Conservation (phyloP, 1,284 basidiomycete species). For the Salmacisia buchloeana region DNA sequence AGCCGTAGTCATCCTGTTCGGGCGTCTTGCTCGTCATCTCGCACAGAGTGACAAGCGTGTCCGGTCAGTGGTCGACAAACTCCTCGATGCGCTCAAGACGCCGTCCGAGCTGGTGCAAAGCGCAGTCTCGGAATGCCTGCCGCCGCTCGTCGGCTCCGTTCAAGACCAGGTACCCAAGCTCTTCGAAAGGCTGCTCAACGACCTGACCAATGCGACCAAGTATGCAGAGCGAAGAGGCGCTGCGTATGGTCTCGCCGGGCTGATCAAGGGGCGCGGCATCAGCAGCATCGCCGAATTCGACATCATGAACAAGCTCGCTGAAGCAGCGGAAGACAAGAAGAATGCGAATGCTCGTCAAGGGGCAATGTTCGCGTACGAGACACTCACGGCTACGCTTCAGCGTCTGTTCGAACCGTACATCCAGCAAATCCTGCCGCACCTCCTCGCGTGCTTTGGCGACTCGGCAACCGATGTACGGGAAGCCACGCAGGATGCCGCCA, state of each 20-base stretch:
- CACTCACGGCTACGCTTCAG: slow-evolving; percentile 74
- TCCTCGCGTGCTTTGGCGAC: slow-evolving; percentile 87
- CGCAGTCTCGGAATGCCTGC: slow-evolving; percentile 83
- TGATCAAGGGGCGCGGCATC: slow-evolving; percentile 84
- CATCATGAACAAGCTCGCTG: slow-evolving; percentile 68
- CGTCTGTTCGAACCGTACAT: slow-evolving; percentile 93
- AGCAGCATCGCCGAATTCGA: slow-evolving; percentile 76
- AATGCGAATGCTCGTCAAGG: slow-evolving; percentile 81
- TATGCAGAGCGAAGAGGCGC: slow-evolving; percentile 90
- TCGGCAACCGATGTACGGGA: slow-evolving; percentile 81
- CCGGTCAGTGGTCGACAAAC: slow-evolving; percentile 68
- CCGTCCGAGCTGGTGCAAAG: slow-evolving; percentile 95
- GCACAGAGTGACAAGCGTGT: slow-evolving; percentile 56
- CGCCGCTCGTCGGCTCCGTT: slow-evolving; percentile 75
- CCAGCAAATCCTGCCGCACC: slow-evolving; percentile 72
- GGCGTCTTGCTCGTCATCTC: slow-evolving; percentile 84
- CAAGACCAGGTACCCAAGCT: slow-evolving; percentile 56
- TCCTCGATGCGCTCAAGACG: slow-evolving; percentile 85
- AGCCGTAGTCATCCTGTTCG: slow-evolving; percentile 89
- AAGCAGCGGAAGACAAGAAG: slow-evolving; percentile 76
- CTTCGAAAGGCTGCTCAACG: slow-evolving; percentile 67
- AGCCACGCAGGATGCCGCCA: slow-evolving; percentile 85
- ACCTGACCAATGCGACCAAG: slow-evolving; percentile 58
- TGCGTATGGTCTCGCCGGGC: slow-evolving; percentile 90
- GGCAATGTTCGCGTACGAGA: slow-evolving; percentile 87